phyloP scores from a whole-genome alignment of 768 basidiomycete genomes.

The Boletus subparvulus region DNA sequence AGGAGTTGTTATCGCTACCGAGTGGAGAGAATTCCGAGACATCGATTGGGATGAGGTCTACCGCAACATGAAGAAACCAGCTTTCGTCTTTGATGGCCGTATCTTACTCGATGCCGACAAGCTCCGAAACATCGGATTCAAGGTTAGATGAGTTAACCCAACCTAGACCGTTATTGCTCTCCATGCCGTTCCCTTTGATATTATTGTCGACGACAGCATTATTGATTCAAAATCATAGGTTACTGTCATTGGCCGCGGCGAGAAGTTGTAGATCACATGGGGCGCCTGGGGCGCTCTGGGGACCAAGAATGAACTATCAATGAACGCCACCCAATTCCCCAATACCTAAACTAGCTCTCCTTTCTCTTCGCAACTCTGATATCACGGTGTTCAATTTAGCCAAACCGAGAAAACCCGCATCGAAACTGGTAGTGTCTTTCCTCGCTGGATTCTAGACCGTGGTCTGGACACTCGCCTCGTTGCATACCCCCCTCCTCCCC shows the following conservation, averaged over 20 bases:
- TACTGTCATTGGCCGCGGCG: conserved; percentile 59
- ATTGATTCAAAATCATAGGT: conserved; percentile 38
- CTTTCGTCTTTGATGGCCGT: conserved; percentile 94
- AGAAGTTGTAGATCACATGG: conserved; percentile 31
- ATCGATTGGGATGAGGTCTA: conserved; percentile 92
- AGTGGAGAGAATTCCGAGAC: conserved; percentile 95
- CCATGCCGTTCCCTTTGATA: conserved; percentile 5
- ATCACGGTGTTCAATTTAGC: conserved; percentile 11
- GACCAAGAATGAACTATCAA: neutral
- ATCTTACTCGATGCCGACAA: conserved; percentile 80
- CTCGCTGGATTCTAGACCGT: neutral
- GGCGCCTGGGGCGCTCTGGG: neutral
- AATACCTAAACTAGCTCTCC: neutral
- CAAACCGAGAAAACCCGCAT: conserved; percentile 1
- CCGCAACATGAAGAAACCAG: conserved; percentile 92
- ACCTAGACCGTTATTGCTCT: neutral
- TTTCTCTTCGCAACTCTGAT: neutral
- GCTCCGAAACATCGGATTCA: conserved; percentile 88
- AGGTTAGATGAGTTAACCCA: conserved; percentile 39
- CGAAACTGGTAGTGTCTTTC: neutral
- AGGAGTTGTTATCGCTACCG: conserved; percentile 93
- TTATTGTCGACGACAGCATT: conserved; percentile 5
- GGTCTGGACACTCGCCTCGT: neutral
- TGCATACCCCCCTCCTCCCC: neutral
- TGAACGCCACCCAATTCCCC: conserved; percentile 10